Conservation (phyloP, 225 moss, liverwort and hornwort genomes). For the Pleurozium schreberi region DNA sequence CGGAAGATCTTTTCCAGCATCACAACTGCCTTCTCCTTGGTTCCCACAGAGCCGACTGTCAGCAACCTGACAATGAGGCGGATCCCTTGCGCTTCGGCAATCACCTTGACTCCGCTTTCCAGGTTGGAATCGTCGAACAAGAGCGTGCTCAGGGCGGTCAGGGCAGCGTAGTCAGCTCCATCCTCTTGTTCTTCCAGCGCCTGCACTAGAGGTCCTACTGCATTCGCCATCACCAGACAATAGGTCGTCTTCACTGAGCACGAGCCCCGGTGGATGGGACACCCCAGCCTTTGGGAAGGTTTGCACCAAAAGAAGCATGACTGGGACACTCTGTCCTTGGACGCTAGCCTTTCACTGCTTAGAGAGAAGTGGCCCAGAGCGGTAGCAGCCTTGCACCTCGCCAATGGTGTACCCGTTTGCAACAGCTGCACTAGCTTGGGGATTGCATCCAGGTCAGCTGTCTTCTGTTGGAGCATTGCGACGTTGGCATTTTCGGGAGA, state of each 20-base stretch:
- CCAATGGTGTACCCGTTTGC: slow-evolving; percentile 49
- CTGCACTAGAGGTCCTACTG: slow-evolving; percentile 68
- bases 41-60: slow-evolving; percentile 54
- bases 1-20: slow-evolving; percentile 90
- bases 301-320: slow-evolving; percentile 43
- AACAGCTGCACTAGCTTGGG: slow-evolving; percentile 63
- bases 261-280: slow-evolving; percentile 55
- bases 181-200: slow-evolving; percentile 75
- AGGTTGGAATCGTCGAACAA: slow-evolving; percentile 30
- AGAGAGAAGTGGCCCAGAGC: slow-evolving; percentile 67
- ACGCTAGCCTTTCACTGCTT: slow-evolving; percentile 42
- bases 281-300: slow-evolving; percentile 18
- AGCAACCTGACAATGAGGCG: slow-evolving; percentile 58
- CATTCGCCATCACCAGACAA: slow-evolving; percentile 69
- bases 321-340: slow-evolving; percentile 17
- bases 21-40: slow-evolving; percentile 80
- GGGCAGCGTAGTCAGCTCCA: slow-evolving; percentile 69
- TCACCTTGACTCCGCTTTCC: slow-evolving; percentile 57
- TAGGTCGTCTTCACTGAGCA: slow-evolving; percentile 67
- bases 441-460: slow-evolving; percentile 64
- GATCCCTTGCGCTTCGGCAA: slow-evolving; percentile 73
- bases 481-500: slow-evolving; percentile 32
- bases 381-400: slow-evolving; percentile 59
- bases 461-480: slow-evolving; percentile 33
- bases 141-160: slow-evolving; percentile 65